Evolutionary conservation across 2,329 filamentous ascomycete species (phyloP), one percentile per base, ranked within the genome.

Genomic region (Cladosporium sp.): DNA sequence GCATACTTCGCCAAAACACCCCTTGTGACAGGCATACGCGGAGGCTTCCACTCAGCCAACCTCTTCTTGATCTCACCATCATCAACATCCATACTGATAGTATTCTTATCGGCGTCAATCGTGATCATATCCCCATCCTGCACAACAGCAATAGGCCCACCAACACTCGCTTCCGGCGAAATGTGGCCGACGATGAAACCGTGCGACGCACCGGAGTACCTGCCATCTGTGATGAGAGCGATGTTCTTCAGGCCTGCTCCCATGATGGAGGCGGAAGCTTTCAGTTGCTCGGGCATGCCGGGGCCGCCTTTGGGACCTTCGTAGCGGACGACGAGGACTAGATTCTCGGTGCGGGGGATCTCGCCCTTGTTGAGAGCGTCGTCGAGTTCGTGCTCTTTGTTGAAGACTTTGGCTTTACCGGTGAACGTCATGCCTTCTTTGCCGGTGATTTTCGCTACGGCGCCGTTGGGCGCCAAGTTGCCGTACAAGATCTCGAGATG

Each of bases 131-230:
- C 94, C 1, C 92, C 94, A 72, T 96, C 86, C 71, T 82, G 76
- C 2, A 97, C 91, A 6, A 96, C 81, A 0, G 91, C 93, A 74
- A 98, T 93, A 0, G 94, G 93, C 0, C 94, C 94, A 18, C 94
- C 94, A 1, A 90, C 89, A 1, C 91, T 92, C 0, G 94, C 94
- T 79, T 98, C 94, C 2, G 94, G 94, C 2, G 91, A 91, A 16
- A 97, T 92, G 74, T 97, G 93, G 0, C 94, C 94, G 18, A 98
- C 92, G 73, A 97, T 95, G 78, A 97, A 97, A 0, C 93, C 93
- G 77, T 97, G 93, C 63, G 86, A 91, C 2, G 93, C 94, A 34
- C 94, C 94, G 56, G 87, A 90, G 78, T 97, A 98, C 54, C 94
- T 83, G 0, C 94, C 94, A 76, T 98, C 94, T 0, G 94, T 98